Percentiles rank a stretch among this genome's conserved stretches.
phyloP scores from a whole-genome alignment of 2,329 filamentous ascomycete genomes.

The Trichoderma sp. region DNA sequence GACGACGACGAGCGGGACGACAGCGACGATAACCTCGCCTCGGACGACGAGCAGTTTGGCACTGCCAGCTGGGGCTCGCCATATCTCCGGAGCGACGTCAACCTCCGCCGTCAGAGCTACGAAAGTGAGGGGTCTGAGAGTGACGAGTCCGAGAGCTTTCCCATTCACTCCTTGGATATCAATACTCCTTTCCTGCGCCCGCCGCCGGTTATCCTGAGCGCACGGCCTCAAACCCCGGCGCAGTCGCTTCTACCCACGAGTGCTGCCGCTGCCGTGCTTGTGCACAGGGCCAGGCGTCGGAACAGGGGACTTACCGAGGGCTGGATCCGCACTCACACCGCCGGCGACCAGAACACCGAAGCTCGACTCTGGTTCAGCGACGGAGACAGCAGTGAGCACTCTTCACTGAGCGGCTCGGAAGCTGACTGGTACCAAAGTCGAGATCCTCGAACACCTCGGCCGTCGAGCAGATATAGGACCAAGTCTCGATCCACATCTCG shows the following conservation, averaged over 20 bases:
- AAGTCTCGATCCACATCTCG: slow-evolving; percentile 36
- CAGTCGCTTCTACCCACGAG: slow-evolving; percentile 43
- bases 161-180: slow-evolving; percentile 62
- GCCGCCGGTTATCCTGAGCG: slow-evolving; percentile 43
- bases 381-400: slow-evolving; percentile 68
- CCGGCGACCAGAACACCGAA: slow-evolving; percentile 68
- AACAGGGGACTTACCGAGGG: slow-evolving; percentile 72
- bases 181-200: slow-evolving; percentile 64
- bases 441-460: slow-evolving; percentile 51
- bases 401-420: slow-evolving; percentile 70
- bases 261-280: slow-evolving; percentile 63
- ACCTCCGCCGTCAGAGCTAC: slow-evolving; percentile 53
- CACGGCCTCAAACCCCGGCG: slow-evolving; percentile 27
- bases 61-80: slow-evolving; percentile 92
- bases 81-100: slow-evolving; percentile 67
- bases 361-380: slow-evolving; percentile 83
- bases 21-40: slow-evolving; percentile 13
- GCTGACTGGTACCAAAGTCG: slow-evolving; percentile 55
- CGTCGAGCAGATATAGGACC: slow-evolving; percentile 33
- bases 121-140: slow-evolving; percentile 63
- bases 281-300: slow-evolving; percentile 62
- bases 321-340: slow-evolving; percentile 84
- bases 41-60: slow-evolving; percentile 46
- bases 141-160: slow-evolving; percentile 59
- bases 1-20: slow-evolving; percentile 29